Percentiles rank a stretch among this genome's conserved stretches.
Conservation (phyloP, 192 early-diverging fungal genomes). For the Entomortierella beljakovae region DNA sequence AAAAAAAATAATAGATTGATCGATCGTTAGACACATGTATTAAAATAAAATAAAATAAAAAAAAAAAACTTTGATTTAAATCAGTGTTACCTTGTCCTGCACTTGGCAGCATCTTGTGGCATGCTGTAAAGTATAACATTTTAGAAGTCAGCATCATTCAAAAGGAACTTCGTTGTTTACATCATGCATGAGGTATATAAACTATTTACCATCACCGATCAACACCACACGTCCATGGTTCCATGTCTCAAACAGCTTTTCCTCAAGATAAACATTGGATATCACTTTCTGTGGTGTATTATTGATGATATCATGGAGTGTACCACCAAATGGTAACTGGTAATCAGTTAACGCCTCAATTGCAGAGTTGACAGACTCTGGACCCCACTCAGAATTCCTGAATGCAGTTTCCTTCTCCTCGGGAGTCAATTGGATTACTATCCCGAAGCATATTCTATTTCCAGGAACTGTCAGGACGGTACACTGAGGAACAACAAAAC, state of each 20-base stretch:
- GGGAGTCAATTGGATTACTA: slow-evolving; percentile 13
- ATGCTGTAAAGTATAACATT: slow-evolving; percentile 5
- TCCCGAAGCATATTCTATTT: slow-evolving; percentile 10
- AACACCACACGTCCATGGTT: slow-evolving; percentile 1
- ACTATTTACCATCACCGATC: slow-evolving; percentile 11
- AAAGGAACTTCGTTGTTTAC: too few relatives aligned
- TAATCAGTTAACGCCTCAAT: too few relatives aligned
- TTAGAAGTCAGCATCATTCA: not conserved
- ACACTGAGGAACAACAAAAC: too few relatives aligned
- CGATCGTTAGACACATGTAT: too few relatives aligned
- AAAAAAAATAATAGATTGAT: too few relatives aligned
- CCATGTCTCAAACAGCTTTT: slow-evolving; percentile 28
- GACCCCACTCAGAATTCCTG: slow-evolving; percentile 24
- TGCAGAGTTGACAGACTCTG: not conserved
- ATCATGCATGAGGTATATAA: too few relatives aligned
- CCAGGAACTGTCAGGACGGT: slow-evolving; percentile 12
- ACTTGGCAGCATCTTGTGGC: slow-evolving; percentile 13
- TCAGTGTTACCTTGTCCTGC: not conserved
- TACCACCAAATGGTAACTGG: slow-evolving; percentile 3
- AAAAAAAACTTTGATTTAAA: not conserved
- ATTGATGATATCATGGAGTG: slow-evolving; percentile 21
- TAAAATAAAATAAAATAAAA: too few relatives aligned
- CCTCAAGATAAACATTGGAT: slow-evolving; percentile 7
- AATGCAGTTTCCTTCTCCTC: slow-evolving; percentile 14
- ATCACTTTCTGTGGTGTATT: slow-evolving; percentile 11